Evolutionary conservation across 495 filamentous ascomycete species (phyloP).

Genomic region (Elasticomyces elasticus): DNA sequence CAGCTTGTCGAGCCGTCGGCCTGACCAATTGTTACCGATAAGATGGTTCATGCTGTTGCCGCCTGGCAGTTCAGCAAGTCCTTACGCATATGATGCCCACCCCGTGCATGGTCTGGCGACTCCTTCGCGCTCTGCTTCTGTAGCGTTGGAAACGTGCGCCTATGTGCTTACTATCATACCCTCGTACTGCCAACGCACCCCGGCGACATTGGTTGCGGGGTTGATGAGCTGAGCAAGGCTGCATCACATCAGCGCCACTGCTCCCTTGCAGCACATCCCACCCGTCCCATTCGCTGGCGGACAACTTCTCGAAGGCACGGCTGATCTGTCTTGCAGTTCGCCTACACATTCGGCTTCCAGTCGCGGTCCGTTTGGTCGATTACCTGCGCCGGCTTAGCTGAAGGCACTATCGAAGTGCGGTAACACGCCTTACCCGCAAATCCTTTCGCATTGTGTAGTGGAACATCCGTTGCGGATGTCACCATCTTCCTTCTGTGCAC

Average conservation of each 20-base stretch:
- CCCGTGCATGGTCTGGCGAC: too few relatives aligned
- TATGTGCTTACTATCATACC: too few relatives aligned
- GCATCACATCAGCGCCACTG: slow-evolving; percentile 6
- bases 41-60: too few relatives aligned
- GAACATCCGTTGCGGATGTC: neutral
- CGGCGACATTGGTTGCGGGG: neutral
- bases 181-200: neutral
- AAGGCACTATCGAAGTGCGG: neutral
- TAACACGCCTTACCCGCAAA: neutral
- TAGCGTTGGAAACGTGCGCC: too few relatives aligned
- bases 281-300: neutral
- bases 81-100: too few relatives aligned
- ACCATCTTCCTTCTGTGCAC: neutral
- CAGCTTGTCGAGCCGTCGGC: too few relatives aligned
- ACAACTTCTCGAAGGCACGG: neutral
- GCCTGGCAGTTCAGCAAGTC: too few relatives aligned
- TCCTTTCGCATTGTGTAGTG: neutral
- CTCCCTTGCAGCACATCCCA: neutral
- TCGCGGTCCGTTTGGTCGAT: neutral
- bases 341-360: neutral
- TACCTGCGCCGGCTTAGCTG: neutral
- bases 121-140: too few relatives aligned
- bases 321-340: neutral
- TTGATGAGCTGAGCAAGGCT: neutral
- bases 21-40: too few relatives aligned